These are phyloP conservation scores for Diplogelasinospora grovesii DNA, from an alignment of 495 filamentous ascomycete genomes.

Conservation along the genomic window DNA sequence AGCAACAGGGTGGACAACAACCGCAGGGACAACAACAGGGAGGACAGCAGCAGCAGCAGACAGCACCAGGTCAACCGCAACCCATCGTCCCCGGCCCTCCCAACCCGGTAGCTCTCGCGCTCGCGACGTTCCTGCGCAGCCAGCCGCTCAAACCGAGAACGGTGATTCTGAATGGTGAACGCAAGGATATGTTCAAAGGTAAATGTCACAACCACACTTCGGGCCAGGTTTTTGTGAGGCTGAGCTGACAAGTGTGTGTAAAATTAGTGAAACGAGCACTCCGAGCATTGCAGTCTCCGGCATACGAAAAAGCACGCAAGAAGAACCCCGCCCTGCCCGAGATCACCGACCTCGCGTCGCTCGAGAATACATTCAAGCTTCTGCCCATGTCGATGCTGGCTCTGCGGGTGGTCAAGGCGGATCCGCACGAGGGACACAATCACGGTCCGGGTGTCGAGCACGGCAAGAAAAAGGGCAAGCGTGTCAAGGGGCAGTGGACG, in stretches of 20 bases:
- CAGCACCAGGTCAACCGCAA: conserved; percentile 47
- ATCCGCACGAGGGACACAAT: conserved; percentile 67
- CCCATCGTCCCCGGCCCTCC: conserved; percentile 67
- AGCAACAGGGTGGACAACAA: conserved; percentile 33
- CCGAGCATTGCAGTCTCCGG: conserved; percentile 81
- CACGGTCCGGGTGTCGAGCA: conserved; percentile 48
- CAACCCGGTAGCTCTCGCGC: conserved; percentile 78
- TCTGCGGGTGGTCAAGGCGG: conserved; percentile 79
- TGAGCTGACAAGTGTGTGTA: no score
- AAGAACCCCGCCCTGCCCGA: conserved; percentile 88
- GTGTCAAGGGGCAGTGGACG: conserved; percentile 92
- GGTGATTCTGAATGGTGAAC: conserved; percentile 89
- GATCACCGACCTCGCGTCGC: conserved; percentile 75
- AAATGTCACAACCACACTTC: no score
- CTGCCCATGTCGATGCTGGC: conserved; percentile 94
- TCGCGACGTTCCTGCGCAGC: conserved; percentile 79
- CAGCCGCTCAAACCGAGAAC: conserved; percentile 88
- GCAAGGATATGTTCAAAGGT: conserved; percentile 99
- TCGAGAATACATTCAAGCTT: conserved; percentile 90
- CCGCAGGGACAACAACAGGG: conserved; percentile 35
- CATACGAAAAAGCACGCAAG: conserved; percentile 76
- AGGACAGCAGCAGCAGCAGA: conserved; percentile 47
- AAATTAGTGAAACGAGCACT: conserved; percentile 99
- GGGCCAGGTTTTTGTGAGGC: no score
- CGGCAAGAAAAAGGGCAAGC: conserved; percentile 81